Base-by-base conservation (phyloP, 176 grass and related monocot species). In the Bothriochloa decipiens region DNA sequence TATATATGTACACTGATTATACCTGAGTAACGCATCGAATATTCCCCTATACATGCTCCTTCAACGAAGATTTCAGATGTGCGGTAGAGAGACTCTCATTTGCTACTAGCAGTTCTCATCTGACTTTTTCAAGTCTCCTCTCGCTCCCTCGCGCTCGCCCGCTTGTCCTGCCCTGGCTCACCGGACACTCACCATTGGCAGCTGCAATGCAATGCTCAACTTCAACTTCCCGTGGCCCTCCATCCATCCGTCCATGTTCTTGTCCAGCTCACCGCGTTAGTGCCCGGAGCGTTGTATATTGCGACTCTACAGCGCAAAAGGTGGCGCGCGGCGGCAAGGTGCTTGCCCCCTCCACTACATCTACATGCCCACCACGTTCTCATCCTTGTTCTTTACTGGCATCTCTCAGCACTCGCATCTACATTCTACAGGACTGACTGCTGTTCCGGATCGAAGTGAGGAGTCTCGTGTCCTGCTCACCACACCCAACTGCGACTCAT, bases 331-430 rank as follows among this genome's bases (percentile, higher is more conserved):
- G n/a, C 7, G 35, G 35, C 35, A 36, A 36, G 27, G 87, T 74
- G 77, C 63, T 65, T 81, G 77, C 17, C 16, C 5, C 15, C 50
- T 46, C 45, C 15, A 84, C 88, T 83, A 62, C 74, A 86, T 79
- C 80, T 45, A 68, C 88, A 90, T 86, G 84, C 88, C 83, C 68
- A 73, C 80, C 84, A 90, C 80, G 88, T 83, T 90, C 88, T 4
- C 4, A 37, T 74, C 73, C 65, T 77, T 82, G 74, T 82, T 68
- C 75, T 90, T 73, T 81, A 86, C 83, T 66, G 57, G 6, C 73
- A 76, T 8, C 22, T 2, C 27, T 33, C 3, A 29, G 32, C 53
- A 55, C 78, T 63, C 23, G 58, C 25, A 64, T 65, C 62, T 29
- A 15, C 11, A 28, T 28, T 65, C 62, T 29, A 15, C 11, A 28